Evolutionary conservation across 768 basidiomycete genomes (phyloP).

Genomic region (Amanita exitialis): DNA sequence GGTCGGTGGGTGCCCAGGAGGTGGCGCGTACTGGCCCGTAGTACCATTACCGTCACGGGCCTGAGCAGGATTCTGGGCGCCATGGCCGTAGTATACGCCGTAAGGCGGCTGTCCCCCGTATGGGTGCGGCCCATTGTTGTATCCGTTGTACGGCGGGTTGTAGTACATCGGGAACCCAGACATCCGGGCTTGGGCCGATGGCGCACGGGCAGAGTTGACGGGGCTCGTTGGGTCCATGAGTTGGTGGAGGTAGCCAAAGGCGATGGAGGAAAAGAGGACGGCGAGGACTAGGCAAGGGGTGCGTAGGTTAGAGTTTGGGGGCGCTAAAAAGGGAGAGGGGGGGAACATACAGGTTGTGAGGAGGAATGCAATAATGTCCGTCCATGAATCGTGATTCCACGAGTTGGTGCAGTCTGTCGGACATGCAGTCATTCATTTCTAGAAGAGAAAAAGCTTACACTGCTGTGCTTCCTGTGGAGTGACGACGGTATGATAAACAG

Average conservation of each 20-base stretch:
- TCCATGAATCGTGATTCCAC: constrained; percentile 61
- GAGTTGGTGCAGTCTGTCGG: constrained; percentile 46
- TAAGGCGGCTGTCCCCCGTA: constrained; percentile 17
- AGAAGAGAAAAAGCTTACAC: constrained; percentile 27
- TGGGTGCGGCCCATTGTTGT: constrained; percentile 12
- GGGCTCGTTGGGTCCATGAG: constrained; percentile 55
- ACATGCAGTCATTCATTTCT: background rate
- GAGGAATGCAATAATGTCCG: constrained; percentile 55
- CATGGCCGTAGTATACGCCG: constrained; percentile 11
- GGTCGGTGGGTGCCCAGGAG: constrained; percentile 37
- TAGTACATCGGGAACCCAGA: constrained; percentile 40
- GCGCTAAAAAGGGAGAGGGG: background rate
- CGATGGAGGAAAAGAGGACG: constrained; percentile 51
- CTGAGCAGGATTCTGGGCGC: background rate
- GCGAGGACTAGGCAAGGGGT: constrained; percentile 36
- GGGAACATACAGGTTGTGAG: constrained; percentile 41
- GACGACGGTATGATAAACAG: constrained; percentile 22
- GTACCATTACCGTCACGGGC: background rate
- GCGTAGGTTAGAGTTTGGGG: background rate
- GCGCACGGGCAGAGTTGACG: constrained; percentile 39
- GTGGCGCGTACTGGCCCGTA: constrained; percentile 30
- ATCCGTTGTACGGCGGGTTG: constrained; percentile 48
- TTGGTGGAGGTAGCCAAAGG: constrained; percentile 70
- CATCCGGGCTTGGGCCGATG: constrained; percentile 26
- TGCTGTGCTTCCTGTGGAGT: constrained; percentile 26